phyloP scores from a whole-genome alignment of 1,139 yeast genomes.

The Arxiozyma bovina region DNA sequence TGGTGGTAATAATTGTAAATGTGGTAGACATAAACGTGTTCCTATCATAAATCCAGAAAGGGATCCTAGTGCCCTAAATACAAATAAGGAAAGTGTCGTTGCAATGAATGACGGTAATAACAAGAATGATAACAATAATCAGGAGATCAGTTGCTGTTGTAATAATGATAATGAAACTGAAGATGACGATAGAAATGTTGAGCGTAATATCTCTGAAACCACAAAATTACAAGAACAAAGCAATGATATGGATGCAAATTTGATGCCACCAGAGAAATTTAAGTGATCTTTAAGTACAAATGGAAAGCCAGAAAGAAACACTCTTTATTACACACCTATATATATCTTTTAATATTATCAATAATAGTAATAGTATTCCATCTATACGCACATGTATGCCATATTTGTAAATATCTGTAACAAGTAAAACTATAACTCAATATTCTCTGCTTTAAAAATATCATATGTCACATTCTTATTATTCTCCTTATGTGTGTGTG shows the following conservation, averaged over 20 bases:
- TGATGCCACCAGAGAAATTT: slow-evolving; percentile 27
- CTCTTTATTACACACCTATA: background rate
- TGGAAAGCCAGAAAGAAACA: background rate
- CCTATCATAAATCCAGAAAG: background rate
- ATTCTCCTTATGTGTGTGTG: background rate
- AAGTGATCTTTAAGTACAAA: background rate
- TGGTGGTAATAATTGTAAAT: slow-evolving; percentile 24
- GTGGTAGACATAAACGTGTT: slow-evolving; percentile 19
- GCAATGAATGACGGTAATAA: background rate
- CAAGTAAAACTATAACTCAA: background rate
- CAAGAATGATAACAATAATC: background rate
- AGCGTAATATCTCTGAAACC: slow-evolving; percentile 19
- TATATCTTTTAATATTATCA: background rate
- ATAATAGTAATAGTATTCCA: background rate
- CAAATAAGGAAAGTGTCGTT: background rate
- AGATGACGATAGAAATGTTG: slow-evolving; percentile 18
- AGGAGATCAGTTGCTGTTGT: slow-evolving; percentile 14
- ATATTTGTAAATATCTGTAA: background rate
- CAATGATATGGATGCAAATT: slow-evolving; percentile 26
- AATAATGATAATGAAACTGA: slow-evolving; percentile 6
- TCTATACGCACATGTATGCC: background rate
- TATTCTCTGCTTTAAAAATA: background rate
- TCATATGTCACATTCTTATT: background rate
- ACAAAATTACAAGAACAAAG: slow-evolving; percentile 25
- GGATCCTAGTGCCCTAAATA: background rate